Base-by-base conservation (phyloP, 495 filamentous ascomycete species). In the Podospora pseudoanserina region DNA sequence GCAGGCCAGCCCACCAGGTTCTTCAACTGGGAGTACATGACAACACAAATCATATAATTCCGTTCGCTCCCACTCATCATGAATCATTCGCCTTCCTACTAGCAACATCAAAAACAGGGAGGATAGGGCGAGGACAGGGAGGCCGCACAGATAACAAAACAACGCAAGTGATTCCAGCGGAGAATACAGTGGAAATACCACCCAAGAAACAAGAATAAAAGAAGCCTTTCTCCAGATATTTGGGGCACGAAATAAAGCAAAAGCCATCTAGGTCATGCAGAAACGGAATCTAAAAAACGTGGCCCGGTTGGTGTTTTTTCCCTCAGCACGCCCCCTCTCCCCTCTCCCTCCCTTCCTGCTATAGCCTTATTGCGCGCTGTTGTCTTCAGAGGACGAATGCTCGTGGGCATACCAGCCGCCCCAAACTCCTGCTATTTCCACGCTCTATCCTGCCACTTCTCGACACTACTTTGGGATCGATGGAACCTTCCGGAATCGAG, bases 181-280 rank as follows among this genome's bases (percentile, higher is more conserved):
- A 57, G 62, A 56, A 60, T 20, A 60, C 73, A 69, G 77, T 78
- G 79, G 76, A 13, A 76, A 69, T 66, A 71, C 76, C 69, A 77
- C 80, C 80, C 79, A 80, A 78, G 73, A 72, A 75, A 67, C 30
- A 23, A 63, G 23, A 39, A 23, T 54, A 19, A 30, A 39, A 49
- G 28, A 65, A 66, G 49, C 64, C 77, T 73, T 76, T 73, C 76
- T 73, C 72, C 77, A 74, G 75, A 72, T 77, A 49, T 61, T 53
- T 68, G 67, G 61, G 68, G 67, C 60, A 65, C 69, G 64, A 74
- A 71, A 78, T 73, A 68, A 78, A 76, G 71, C 74, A 79, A 76
- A 78, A 78, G 72, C 70, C 76, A 75, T 75, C 71, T 73, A 75
- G 65, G 78, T 80, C 78, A 82, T 82, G 81, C 78, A 84, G 77